A percentile compares a stretch with the other conserved stretches of the same genome.
Conservation (phyloP, 768 basidiomycete species). For the Boletus huronensis region DNA sequence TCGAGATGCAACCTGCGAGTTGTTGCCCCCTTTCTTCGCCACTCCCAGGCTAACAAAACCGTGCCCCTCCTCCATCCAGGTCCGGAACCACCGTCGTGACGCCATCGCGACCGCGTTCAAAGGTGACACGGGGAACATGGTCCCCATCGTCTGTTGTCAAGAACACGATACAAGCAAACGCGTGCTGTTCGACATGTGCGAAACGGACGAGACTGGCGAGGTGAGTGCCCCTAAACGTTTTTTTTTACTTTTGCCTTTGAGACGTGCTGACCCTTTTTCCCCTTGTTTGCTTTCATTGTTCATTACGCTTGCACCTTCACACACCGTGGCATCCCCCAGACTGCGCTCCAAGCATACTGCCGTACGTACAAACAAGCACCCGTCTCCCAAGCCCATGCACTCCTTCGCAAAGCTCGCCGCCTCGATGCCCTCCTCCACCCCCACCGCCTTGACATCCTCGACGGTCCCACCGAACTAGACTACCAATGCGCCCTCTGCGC, state of each 20-base stretch:
- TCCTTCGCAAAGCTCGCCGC: slow-evolving; percentile 85
- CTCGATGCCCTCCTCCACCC: slow-evolving; percentile 67
- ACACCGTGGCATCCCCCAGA: slow-evolving; percentile 43
- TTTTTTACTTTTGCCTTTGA: background rate
- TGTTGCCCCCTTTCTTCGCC: background rate
- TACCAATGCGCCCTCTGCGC: slow-evolving; percentile 55
- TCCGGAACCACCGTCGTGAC: slow-evolving; percentile 74
- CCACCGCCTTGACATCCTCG: slow-evolving; percentile 35
- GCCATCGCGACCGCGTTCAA: slow-evolving; percentile 68
- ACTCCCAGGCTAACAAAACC: background rate
- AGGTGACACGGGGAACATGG: slow-evolving; percentile 76
- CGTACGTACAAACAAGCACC: slow-evolving; percentile 79
- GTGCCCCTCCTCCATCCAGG: slow-evolving; percentile 39
- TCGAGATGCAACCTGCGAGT: slow-evolving; percentile 83
- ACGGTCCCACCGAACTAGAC: slow-evolving; percentile 22
- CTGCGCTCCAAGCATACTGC: slow-evolving; percentile 85
- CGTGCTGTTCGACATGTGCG: slow-evolving; percentile 79
- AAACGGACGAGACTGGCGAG: slow-evolving; percentile 76
- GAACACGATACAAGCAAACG: slow-evolving; percentile 65
- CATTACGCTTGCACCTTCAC: no score
- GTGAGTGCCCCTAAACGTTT: slow-evolving; percentile 40
- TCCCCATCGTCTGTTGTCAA: slow-evolving; percentile 72
- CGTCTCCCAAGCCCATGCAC: slow-evolving; percentile 69
- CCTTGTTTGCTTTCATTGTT: background rate
- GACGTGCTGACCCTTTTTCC: slow-evolving; percentile 12